Base-by-base conservation (phyloP, 202 grass and related monocot genomes). In the Panicum virgatum region DNA sequence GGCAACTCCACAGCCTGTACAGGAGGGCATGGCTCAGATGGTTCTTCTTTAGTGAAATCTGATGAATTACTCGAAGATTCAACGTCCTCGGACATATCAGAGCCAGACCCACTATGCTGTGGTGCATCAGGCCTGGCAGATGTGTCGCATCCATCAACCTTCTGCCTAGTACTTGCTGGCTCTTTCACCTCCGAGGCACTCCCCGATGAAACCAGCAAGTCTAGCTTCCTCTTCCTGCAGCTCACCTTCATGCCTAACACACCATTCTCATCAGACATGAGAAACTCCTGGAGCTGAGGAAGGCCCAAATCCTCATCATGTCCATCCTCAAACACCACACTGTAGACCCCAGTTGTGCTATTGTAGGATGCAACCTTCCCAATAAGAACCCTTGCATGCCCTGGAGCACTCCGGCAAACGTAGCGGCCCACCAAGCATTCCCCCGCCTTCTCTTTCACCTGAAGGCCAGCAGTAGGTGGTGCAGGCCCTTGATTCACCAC, bases 151-250 rank as follows among this genome's bases (percentile, higher is more conserved):
- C 39, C 80, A 84, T 90, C 82, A 63, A 81, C 84, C 58, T 32
- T 85, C 46, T 82, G 90, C 74, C 75, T 90, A 29, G 11, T 83
- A 46, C 25, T 47, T 56, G 79, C 43, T 5, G 74, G 83, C 9
- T 34, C 77, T 76, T 83, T 82, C 20, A 81, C 85, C 75, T 66
- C 62, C 1, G 51, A 83, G 51, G 19, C 48, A 12, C 57, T 50
- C 14, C 67, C 87, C 0, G 77, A 92, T 7, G 82, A 89, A 78
- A 89, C 88, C 39, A 97, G 66, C 73, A 89, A 62, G 69, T 93
- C 94, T 50, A 97, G 86, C 70, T 97, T 97, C 84, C 94, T 97
- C 84, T 97, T 97, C 76, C 87, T 82, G 81, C 94, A 94, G 61
- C 87, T 97, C 54, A 91, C 72, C 85, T 97, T 94, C 91, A 94